Evolutionary conservation across 1,284 basidiomycete species (phyloP).

Genomic region (Cryptococcus sp.): DNA sequence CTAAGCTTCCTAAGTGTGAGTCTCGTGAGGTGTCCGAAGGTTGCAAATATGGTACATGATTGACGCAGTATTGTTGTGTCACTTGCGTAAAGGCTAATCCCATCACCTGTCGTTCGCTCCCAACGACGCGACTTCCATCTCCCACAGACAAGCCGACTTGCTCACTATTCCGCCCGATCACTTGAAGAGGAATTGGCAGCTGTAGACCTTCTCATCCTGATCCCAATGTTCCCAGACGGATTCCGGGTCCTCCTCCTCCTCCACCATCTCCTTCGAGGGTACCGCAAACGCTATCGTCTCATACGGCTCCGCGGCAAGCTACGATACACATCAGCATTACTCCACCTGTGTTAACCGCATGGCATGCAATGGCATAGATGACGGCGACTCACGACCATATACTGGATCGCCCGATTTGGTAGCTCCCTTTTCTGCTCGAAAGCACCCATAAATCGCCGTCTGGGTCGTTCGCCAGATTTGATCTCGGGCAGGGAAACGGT

Average conservation of each 20-base stretch:
- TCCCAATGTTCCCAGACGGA: conserved; percentile 97
- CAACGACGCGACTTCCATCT: no score
- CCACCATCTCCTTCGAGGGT: conserved; percentile 92
- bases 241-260: conserved; percentile 77
- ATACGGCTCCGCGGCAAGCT: conserved; percentile 98
- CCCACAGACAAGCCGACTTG: no score
- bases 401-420: conserved; percentile 94
- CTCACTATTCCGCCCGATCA: conserved; percentile 11
- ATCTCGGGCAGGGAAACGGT: conserved; percentile 95
- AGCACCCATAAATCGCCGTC: conserved; percentile 93
- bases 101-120: no score
- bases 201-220: conserved; percentile 92
- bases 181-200: conserved; percentile 89
- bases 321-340: neutral
- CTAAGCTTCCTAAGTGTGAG: no score
- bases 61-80: no score
- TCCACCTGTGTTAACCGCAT: neutral
- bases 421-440: conserved; percentile 97
- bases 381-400: conserved; percentile 76
- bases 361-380: neutral
- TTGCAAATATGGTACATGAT: no score
- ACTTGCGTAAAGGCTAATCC: no score
- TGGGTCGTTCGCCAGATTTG: conserved; percentile 78
- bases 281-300: conserved; percentile 98
- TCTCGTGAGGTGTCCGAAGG: no score